A percentile compares a stretch with the other conserved stretches of the same genome.
Conservation (phyloP, 306 rosid genomes). For the Citrullus mucosospermus region DNA sequence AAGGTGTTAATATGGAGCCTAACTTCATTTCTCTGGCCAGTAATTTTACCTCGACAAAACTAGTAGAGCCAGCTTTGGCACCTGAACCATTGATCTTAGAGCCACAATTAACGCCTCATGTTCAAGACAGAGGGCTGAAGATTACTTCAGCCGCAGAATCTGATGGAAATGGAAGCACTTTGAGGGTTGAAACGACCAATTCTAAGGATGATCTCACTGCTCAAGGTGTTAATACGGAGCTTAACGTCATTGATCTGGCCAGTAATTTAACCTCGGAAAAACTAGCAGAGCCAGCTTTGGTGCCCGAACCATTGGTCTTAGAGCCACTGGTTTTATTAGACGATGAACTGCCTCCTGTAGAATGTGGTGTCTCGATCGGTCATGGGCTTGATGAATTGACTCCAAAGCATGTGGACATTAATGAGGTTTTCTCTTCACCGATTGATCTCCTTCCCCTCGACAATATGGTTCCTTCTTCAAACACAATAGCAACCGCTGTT, state of each 20-base stretch:
- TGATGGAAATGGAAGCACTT: constrained; percentile 20
- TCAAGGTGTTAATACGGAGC: constrained; percentile 22
- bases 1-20: constrained; percentile 22
- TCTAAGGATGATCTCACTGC: constrained; percentile 21
- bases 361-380: constrained; percentile 12
- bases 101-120: constrained; percentile 27
- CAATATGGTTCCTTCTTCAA: constrained; percentile 20
- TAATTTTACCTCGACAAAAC: constrained; percentile 26
- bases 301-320: constrained; percentile 17
- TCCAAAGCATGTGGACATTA: constrained; percentile 31
- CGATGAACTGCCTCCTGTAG: constrained; percentile 16
- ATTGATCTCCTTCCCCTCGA: constrained; percentile 19
- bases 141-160: constrained; percentile 67
- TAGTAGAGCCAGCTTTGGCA: constrained; percentile 20
- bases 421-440: constrained; percentile 9
- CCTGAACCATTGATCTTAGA: constrained; percentile 19
- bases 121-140: constrained; percentile 65
- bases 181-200: constrained; percentile 11
- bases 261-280: constrained; percentile 28
- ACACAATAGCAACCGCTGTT: constrained; percentile 15
- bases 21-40: constrained; percentile 17
- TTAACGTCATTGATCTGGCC: constrained; percentile 15
- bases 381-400: constrained; percentile 33
- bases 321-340: constrained; percentile 20
- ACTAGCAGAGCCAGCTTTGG: constrained; percentile 22